A percentile compares a stretch with the other conserved stretches of the same genome.
phyloP scores from a whole-genome alignment of 2,329 filamentous ascomycete species.

The Aspergillus sp. region DNA sequence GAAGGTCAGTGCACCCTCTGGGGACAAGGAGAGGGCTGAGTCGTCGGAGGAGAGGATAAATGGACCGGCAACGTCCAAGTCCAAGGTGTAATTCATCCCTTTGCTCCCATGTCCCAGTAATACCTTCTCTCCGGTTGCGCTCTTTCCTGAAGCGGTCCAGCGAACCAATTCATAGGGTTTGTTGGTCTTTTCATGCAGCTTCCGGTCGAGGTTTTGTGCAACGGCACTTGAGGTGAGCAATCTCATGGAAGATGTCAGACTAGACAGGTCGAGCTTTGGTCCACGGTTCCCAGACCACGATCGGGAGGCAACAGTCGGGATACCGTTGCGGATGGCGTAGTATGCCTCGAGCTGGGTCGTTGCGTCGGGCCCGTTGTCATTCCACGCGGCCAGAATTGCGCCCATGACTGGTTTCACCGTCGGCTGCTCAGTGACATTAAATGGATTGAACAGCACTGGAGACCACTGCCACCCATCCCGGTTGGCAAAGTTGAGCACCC shows the following conservation, averaged over 20 bases:
- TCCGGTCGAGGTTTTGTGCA: constrained; percentile 49
- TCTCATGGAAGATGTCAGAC: constrained; percentile 40
- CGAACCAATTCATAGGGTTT: constrained; percentile 27
- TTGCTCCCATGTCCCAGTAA: constrained; percentile 49
- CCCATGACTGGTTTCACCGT: constrained; percentile 44
- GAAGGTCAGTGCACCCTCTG: constrained; percentile 41
- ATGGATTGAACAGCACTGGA: constrained; percentile 51
- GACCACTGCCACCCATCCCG: constrained; percentile 45
- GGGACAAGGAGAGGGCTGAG: constrained; percentile 38
- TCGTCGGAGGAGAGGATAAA: constrained; percentile 48
- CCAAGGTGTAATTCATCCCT: constrained; percentile 56
- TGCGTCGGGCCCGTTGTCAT: constrained; percentile 54
- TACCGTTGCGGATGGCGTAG: constrained; percentile 50
- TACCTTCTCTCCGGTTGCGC: constrained; percentile 29
- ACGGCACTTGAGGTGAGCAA: constrained; percentile 44
- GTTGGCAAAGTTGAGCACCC: constrained; percentile 50
- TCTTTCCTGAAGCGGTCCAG: constrained; percentile 32
- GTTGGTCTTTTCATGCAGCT: background rate
- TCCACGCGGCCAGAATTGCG: constrained; percentile 53
- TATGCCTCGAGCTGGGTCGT: constrained; percentile 53
- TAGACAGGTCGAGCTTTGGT: constrained; percentile 35
- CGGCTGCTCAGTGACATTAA: constrained; percentile 50
- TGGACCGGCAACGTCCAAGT: constrained; percentile 44
- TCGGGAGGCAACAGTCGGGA: constrained; percentile 53
- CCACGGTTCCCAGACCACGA: constrained; percentile 53